Base-by-base conservation (phyloP, 108 stramenopile genomes). In the Pseudonitzschia multiseries region DNA sequence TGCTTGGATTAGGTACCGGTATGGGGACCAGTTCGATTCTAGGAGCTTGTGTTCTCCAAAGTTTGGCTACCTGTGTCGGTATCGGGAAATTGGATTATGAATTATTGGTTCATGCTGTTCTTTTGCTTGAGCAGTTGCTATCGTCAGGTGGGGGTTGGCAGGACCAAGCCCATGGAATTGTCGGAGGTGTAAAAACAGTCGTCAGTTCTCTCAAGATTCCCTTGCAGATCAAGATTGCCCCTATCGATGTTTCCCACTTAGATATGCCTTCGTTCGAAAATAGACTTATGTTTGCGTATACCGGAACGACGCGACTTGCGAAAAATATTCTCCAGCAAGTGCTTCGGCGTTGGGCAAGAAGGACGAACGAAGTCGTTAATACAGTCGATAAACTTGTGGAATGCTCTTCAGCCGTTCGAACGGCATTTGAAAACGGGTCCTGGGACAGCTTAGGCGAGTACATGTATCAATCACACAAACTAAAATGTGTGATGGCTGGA, bases 71-170 rank as follows among this genome's bases (percentile, higher is more conserved):
- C 18, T 81, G 81, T 52, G 69, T 87, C 54, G 90, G 91, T 24
- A 81, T 88, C 43, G 68, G 72, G 17, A 71, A 74, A 43, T 57
- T 80, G 61, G 53, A 46, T 27, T 71, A 86, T 5, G 65, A 79
- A 20, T 70, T 52, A 43, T 61, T 96, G 8, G 56, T 96, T 13
- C 57, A 86, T 48, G 74, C 70, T 18, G 88, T 93, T 20, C 53
- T 90, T 33, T 80, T 76, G 70, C 70, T 94, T 14, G 96, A 96
- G 69, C 92, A 94, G 68, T 54, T 90, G 15, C 75, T 94, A 15
- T 86, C 87, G 1, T 90, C 91, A 10, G 93, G 92, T 5, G 96
- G 96, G 31, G 96, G 96, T 41, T 96, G 91, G 87, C 96, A 96
- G 74, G 95, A 94, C 68, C 90, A 96, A 73, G 87, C 93, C 29